These are phyloP conservation scores for Hamamelis virginiana DNA, from an alignment of 164 flowering plant genomes.

Conservation along the genomic window DNA sequence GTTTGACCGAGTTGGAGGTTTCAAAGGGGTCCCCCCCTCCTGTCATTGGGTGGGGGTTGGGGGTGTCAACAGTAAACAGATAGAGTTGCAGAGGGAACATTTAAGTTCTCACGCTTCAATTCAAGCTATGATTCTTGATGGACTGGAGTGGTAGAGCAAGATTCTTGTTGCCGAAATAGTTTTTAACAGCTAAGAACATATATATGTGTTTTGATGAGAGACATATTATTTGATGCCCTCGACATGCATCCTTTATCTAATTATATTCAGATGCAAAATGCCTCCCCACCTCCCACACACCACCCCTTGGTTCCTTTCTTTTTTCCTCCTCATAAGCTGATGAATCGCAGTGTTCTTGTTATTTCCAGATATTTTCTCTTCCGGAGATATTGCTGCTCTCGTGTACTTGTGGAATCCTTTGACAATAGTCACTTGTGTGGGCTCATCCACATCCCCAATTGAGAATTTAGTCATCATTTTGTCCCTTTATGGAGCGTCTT, in stretches of 20 bases:
- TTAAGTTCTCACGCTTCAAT: not conserved
- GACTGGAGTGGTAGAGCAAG: not conserved
- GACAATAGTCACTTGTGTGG: conserved; percentile 67
- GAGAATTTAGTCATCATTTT: conserved; percentile 64
- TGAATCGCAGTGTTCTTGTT: not conserved
- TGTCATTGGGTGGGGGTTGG: too few relatives aligned
- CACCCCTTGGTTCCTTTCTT: too few relatives aligned
- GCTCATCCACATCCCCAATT: conserved; percentile 69
- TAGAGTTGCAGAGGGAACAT: not conserved
- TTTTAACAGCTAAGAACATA: not conserved
- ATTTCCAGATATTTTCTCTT: conserved; percentile 41
- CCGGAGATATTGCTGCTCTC: conserved; percentile 80
- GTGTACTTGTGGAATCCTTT: conserved; percentile 87
- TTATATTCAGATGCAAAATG: not conserved
- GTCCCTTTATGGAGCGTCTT: conserved; percentile 77
- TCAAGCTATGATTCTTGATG: not conserved
- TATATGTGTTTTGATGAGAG: not conserved
- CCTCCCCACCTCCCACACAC: not conserved
- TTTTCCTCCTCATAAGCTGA: conserved; percentile 8
- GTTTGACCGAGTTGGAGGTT: too few relatives aligned
- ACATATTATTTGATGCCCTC: not conserved
- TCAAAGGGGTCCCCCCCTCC: too few relatives aligned
- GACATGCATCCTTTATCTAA: not conserved
- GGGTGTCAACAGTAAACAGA: too few relatives aligned
- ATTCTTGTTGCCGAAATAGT: not conserved